Base-by-base conservation (phyloP, 192 early-diverging fungal species). In the Linnemannia zychae region DNA sequence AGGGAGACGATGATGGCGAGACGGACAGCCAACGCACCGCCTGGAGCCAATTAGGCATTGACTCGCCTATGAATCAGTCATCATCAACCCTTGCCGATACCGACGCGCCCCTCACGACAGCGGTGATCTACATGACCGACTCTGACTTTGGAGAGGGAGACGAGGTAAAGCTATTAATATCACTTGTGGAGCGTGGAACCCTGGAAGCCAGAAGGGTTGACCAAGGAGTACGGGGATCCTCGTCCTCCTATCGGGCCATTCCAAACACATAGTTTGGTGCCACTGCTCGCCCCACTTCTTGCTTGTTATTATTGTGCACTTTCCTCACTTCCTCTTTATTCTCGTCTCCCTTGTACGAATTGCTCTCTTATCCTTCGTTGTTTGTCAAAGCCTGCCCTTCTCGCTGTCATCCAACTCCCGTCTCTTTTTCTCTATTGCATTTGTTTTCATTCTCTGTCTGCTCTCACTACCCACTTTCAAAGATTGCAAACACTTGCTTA, bases 51-150 rank as follows among this genome's bases (percentile, higher is more conserved):
- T 52, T 84, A 28, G 76, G 73, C 28, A 84, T 79, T 15, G 77
- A 84, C 67, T 79, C 77, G 44, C 77, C 77, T 12, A 67, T 77
- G 48, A 84, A 84, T 69, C 67, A 75, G 28, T 84, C 82, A 13
- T 73, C 82, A 2, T 74, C 73, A 5, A 84, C 82, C 4, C 73
- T 84, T 49, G 67, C 52, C 11, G 81, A 83, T 40, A 60, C 71
- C 4, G 69, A 47, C 11, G 69, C 75, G 22, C 22, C 50, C 33
- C 20, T 40, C n/a, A n/a, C 73, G 34, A 38, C 73, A n/a, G n/a
- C n/a, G n/a, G 38, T 75, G 18, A 34, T 75, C 47, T 57, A 48
- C 36, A 46, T 75, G 72, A 57, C 46, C 13, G 79, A 81, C 52
- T 67, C 72, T 47, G 66, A 33, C 34, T 9, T 68, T 34, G 72